Base-by-base conservation (phyloP, 257 asterid species). In the Schizonepeta tenuifolia region DNA sequence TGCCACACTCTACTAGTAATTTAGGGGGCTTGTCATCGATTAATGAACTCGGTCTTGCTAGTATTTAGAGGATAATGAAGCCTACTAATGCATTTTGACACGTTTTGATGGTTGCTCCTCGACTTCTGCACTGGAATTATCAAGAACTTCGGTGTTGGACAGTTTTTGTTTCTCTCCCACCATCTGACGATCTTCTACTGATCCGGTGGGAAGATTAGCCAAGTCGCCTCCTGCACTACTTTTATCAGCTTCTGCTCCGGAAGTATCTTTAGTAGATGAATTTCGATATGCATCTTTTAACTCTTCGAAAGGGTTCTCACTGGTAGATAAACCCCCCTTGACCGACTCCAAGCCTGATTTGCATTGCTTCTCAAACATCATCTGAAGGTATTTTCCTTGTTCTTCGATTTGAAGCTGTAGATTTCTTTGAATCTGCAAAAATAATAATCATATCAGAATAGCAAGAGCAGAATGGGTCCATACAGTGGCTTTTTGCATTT, bases 351-450 rank as follows among this genome's bases (percentile, higher is more conserved):
- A 41, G 38, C 95, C 92, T 7, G 96, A 78, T 79, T 91, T 89
- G 83, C 84, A 80, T 80, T 93, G 98, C 84, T 87, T 84, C 85
- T 93, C 98, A 73, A 93, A 87, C 97, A 93, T 87, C 92, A 84
- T 82, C 72, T 93, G 96, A 66, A 91, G 96, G 61, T 80, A 71
- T 53, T 86, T 79, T 55, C 98, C 96, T 79, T 89, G 98, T 79
- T 93, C 97, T 87, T 93, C 97, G 72, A 93, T 93, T 31, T 96
- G 86, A 41, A 91, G 91, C 89, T 93, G 98, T 70, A 93, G 72
- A 82, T 89, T 93, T 83, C 98, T 91, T 81, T 91, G 97, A 66
- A 91, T 93, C 98, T 91, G 90, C 75, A 77, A 63, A 76, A 59
- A 69, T 33, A 56, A 41, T 17, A 46, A 71, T 12, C 17, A 38